Percentiles rank a stretch among this genome's conserved stretches.
phyloP scores from a whole-genome alignment of 805 yeast genomes.

The Nakazawaea populi region DNA sequence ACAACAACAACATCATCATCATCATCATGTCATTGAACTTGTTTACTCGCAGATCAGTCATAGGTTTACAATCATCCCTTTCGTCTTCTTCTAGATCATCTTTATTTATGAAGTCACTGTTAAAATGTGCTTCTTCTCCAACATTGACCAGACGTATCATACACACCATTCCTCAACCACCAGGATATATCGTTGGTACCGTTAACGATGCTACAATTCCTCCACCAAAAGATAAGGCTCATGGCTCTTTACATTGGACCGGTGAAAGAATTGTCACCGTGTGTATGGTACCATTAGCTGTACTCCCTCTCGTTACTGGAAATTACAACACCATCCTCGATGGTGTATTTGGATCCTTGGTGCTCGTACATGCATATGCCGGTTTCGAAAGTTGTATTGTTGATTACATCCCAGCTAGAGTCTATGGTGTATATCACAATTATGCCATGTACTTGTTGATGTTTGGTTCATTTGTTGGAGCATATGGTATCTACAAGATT shows the following conservation, averaged over 20 bases:
- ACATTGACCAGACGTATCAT: background rate
- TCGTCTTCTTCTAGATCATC: background rate
- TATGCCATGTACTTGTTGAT: constrained; percentile 63
- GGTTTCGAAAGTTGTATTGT: constrained; percentile 90
- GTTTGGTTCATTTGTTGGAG: constrained; percentile 63
- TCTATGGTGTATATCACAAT: constrained; percentile 72
- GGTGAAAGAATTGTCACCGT: constrained; percentile 70
- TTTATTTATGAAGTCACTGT: background rate
- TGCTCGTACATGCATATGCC: constrained; percentile 74
- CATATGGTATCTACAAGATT: constrained; percentile 76
- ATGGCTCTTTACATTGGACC: constrained; percentile 94
- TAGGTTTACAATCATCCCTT: background rate
- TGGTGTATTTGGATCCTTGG: constrained; percentile 56
- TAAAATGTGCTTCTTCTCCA: background rate
- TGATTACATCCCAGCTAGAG: constrained; percentile 87
- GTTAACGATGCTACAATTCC: constrained; percentile 81
- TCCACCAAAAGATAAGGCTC: constrained; percentile 57
- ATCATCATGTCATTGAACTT: constrained; percentile 1
- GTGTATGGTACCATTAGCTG: constrained; percentile 69
- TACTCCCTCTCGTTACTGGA: constrained; percentile 74
- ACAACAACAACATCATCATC: background rate
- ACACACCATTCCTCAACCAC: constrained; percentile 61
- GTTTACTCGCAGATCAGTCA: constrained; percentile 2
- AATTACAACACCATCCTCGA: constrained; percentile 67
- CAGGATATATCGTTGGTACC: constrained; percentile 88